These are phyloP conservation scores for Hordeum pubiflorum DNA, from an alignment of 202 grass and related monocot species.

Conservation along the genomic window DNA sequence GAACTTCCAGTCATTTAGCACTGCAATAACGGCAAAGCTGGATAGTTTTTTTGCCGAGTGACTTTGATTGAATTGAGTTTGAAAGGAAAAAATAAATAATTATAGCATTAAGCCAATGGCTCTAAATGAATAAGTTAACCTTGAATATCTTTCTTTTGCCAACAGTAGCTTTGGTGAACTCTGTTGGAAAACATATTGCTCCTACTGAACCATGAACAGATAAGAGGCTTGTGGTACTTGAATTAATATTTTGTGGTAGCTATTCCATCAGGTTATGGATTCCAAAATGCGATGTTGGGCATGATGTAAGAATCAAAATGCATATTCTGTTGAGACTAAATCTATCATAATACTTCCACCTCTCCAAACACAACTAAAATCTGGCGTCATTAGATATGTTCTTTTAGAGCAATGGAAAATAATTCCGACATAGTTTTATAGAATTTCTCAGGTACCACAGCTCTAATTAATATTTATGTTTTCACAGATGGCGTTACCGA, in stretches of 20 bases:
- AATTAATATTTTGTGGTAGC: not conserved
- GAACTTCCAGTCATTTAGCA: not conserved
- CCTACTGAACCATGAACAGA: not conserved
- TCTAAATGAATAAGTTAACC: not conserved
- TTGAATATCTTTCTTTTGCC: not conserved
- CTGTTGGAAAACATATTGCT: not conserved
- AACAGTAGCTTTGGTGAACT: not conserved
- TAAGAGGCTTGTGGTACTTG: not conserved
- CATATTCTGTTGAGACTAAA: slow-evolving; percentile 8
- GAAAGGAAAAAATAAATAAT: not conserved
- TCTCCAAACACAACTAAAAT: not conserved
- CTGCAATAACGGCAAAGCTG: not conserved
- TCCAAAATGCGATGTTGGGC: not conserved
- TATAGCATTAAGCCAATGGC: not conserved
- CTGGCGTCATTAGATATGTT: not conserved
- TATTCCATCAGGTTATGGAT: not conserved
- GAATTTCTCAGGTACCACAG: not conserved
- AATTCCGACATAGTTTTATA: not conserved
- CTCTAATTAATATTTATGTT: slow-evolving; percentile 19
- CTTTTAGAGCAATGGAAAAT: not conserved
- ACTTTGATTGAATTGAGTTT: not conserved
- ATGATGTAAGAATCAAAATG: slow-evolving; percentile 9
- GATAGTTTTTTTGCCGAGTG: not conserved
- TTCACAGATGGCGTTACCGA: slow-evolving; percentile 88
- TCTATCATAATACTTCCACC: not conserved